Base-by-base conservation (phyloP, 148 eudicot species). In the Nepenthes mirabilis region DNA sequence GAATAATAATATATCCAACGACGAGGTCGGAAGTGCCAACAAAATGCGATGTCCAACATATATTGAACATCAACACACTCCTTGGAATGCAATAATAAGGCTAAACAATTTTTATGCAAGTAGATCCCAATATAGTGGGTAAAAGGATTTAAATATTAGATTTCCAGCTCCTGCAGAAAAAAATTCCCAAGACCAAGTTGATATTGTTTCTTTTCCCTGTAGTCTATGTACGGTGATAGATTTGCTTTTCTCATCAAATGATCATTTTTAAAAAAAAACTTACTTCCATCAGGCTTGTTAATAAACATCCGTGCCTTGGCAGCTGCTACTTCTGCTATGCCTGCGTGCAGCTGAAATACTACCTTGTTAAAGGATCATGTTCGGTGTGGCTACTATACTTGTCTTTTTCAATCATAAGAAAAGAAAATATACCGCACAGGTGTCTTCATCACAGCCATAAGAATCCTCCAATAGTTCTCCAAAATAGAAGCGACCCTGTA, bases 241-340 rank as follows among this genome's bases (percentile, higher is more conserved):
- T 10, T 23, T 56, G 55, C 11, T 9, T 32, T 10, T n/a, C 52
- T 45, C 3, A 63, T 7, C 7, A 32, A 55, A 65, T 34, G 33
- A 45, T 36, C 11, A 52, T 23, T 23, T 23, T 23, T 1, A 47
- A 2, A 9, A 13, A 14, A 56, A 13, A 34, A 65, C 94, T 68
- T 83, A 90, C 97, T 90, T 75, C 97, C 97, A 77, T 90, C 91
- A 61, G 97, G 97, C 78, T 90, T 90, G 79, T 87, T 87, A 47
- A 90, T 57, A 66, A 90, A 90, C 97, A 90, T 90, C 58, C 95
- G 80, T 37, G 95, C 91, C 79, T 86, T 90, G 62, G 95, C 97
- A 49, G 97, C 97, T 64, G 97, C 97, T 49, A 90, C 97, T 74
- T 90, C 95, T 67, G 95, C 95, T 57, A 87, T 80, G 62, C 97